Percentiles rank a stretch among this genome's conserved stretches.
phyloP scores from a whole-genome alignment of 768 basidiomycete genomes.

The Mycena alexandri region DNA sequence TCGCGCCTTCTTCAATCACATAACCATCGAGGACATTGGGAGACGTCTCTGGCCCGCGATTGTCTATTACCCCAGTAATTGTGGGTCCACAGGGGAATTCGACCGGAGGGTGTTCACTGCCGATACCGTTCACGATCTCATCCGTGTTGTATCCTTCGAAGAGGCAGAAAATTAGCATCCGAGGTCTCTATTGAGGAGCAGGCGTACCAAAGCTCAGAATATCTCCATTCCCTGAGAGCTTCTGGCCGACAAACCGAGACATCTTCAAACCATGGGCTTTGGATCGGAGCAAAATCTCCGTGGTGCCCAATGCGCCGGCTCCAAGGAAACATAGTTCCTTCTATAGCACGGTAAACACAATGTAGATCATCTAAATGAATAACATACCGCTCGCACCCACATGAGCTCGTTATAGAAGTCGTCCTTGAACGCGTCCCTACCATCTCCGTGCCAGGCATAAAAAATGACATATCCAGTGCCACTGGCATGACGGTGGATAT shows the following conservation, averaged over 20 bases:
- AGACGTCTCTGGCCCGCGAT: slow-evolving; percentile 30
- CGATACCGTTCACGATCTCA: slow-evolving; percentile 35
- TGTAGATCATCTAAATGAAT: background rate
- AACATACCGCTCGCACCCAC: slow-evolving; percentile 38
- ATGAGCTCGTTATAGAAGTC: slow-evolving; percentile 33
- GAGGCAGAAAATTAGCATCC: background rate
- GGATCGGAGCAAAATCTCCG: slow-evolving; percentile 38
- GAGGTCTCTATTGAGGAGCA: background rate
- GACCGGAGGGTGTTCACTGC: slow-evolving; percentile 27
- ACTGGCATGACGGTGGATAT: slow-evolving; percentile 28
- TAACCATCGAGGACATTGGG: slow-evolving; percentile 38
- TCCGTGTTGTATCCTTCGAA: slow-evolving; percentile 38
- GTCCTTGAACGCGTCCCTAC: slow-evolving; percentile 34
- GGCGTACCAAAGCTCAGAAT: slow-evolving; percentile 36
- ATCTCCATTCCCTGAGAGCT: slow-evolving; percentile 38
- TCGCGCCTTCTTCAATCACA: slow-evolving; percentile 39
- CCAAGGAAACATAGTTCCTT: slow-evolving; percentile 37
- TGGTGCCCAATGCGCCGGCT: slow-evolving; percentile 38
- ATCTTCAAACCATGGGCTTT: slow-evolving; percentile 31
- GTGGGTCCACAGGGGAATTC: slow-evolving; percentile 35
- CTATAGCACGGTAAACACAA: slow-evolving; percentile 18
- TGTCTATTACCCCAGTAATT: slow-evolving; percentile 40
- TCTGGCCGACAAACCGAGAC: slow-evolving; percentile 32
- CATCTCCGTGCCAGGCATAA: slow-evolving; percentile 38
- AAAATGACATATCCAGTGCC: slow-evolving; percentile 34